These are phyloP conservation scores for Lachancea meyersii DNA, from an alignment of 805 yeast species.

Conservation along the genomic window DNA sequence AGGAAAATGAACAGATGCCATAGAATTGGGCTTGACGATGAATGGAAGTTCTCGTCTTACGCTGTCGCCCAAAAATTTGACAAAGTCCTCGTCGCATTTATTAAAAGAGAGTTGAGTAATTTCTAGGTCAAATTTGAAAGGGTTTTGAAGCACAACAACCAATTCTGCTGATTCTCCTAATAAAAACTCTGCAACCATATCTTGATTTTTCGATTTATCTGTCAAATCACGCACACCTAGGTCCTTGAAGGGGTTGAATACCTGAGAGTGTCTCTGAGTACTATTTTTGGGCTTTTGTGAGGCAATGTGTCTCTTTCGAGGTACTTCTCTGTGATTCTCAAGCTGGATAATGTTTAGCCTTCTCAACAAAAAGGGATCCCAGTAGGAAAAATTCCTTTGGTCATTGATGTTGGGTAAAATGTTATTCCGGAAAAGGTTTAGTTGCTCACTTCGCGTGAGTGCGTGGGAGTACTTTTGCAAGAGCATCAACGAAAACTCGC, in stretches of 20 bases:
- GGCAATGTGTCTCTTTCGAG: constrained; percentile 7
- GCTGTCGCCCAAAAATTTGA: constrained; percentile 17
- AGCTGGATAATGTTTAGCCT: constrained; percentile 36
- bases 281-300: constrained; percentile 10
- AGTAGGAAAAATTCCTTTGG: constrained; percentile 40
- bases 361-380: constrained; percentile 69
- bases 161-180: constrained; percentile 63
- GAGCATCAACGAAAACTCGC: constrained; percentile 46
- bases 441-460: constrained; percentile 55
- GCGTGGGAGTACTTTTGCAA: constrained; percentile 51
- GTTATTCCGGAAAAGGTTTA: constrained; percentile 30
- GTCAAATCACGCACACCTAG: constrained; percentile 17
- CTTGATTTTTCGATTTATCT: background rate
- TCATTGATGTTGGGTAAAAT: constrained; percentile 24
- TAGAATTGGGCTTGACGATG: constrained; percentile 36
- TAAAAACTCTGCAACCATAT: constrained; percentile 24
- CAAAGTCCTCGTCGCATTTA: constrained; percentile 26
- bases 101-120: constrained; percentile 43
- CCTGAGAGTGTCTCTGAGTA: constrained; percentile 23
- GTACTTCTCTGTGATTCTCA: constrained; percentile 21
- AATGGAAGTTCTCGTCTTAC: constrained; percentile 22
- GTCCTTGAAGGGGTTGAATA: constrained; percentile 51
- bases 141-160: constrained; percentile 60
- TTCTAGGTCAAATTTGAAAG: constrained; percentile 67
- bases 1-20: constrained; percentile 32